Evolutionary conservation across 768 basidiomycete genomes (phyloP).

Genomic region (Pleurotus eryngii): DNA sequence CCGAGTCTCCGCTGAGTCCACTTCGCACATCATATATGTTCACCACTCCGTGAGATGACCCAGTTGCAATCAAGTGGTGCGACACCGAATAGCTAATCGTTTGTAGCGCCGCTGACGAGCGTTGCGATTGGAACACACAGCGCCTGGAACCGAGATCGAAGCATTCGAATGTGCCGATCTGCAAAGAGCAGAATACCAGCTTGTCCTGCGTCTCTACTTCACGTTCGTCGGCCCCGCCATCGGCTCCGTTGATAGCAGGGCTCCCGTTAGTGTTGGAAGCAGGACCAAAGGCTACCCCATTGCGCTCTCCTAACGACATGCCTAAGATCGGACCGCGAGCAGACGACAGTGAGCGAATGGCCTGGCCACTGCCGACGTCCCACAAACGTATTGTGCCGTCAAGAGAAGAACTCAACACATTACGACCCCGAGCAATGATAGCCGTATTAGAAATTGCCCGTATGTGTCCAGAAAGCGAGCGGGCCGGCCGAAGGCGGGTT

Average conservation of each 20-base stretch:
- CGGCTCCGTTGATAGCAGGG: too few species aligned
- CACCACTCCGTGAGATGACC: conserved; percentile 52
- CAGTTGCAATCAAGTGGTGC: conserved; percentile 51
- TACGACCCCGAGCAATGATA: conserved; percentile 65
- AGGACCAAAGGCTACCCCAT: neutral
- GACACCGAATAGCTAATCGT: conserved; percentile 42
- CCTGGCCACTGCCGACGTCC: conserved; percentile 59
- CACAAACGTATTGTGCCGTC: conserved; percentile 71
- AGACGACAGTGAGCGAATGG: conserved; percentile 42
- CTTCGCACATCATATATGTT: conserved; percentile 53
- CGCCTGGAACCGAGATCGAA: conserved; percentile 50
- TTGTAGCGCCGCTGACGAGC: conserved; percentile 26
- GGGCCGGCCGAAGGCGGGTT: conserved; percentile 45
- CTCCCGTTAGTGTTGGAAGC: neutral
- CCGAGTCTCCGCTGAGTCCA: conserved; percentile 18
- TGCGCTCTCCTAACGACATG: conserved; percentile 40
- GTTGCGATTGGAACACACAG: conserved; percentile 15
- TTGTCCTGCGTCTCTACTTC: conserved; percentile 49
- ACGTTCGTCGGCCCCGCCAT: conserved; percentile 21
- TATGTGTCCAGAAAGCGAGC: conserved; percentile 64
- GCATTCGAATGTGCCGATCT: conserved; percentile 50
- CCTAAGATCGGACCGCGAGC: conserved; percentile 38
- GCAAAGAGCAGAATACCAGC: conserved; percentile 50
- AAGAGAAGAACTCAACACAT: conserved; percentile 62
- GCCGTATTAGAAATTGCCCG: conserved; percentile 59